Percentiles rank a stretch among this genome's conserved stretches.
These are phyloP conservation scores for Linanthus parryae DNA, from an alignment of 148 eudicot species.

Conservation along the genomic window DNA sequence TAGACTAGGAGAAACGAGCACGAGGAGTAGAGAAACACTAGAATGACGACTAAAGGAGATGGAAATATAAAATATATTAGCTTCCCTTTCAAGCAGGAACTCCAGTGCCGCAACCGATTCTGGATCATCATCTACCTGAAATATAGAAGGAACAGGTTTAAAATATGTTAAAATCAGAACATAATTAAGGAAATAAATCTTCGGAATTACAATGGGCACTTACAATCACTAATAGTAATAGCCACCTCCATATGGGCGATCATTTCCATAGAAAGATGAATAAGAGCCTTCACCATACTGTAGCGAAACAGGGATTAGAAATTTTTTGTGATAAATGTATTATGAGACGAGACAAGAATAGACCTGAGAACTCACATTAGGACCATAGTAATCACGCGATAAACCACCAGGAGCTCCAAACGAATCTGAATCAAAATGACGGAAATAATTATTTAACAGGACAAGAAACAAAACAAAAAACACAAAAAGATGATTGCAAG, in stretches of 20 bases:
- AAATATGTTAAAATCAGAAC: too few relatives aligned
- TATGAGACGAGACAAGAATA: constrained; percentile 1
- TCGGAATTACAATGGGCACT: constrained; percentile 20
- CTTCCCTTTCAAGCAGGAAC: constrained; percentile 18
- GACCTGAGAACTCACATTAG: constrained; percentile 44
- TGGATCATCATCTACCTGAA: constrained; percentile 21
- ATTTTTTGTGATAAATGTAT: background rate
- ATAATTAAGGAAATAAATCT: constrained; percentile 4
- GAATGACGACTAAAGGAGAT: too few relatives aligned
- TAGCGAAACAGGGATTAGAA: constrained; percentile 4
- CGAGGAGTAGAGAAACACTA: too few relatives aligned
- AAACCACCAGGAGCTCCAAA: constrained; percentile 41
- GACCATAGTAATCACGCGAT: constrained; percentile 60
- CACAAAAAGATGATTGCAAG: background rate
- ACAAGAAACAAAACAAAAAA: background rate
- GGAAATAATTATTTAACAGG: background rate
- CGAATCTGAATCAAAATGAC: constrained; percentile 29
- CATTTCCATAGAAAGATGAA: constrained; percentile 45
- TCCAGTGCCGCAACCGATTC: constrained; percentile 6
- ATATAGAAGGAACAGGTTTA: too few relatives aligned
- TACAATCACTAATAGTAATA: constrained; percentile 40
- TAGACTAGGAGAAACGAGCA: too few relatives aligned
- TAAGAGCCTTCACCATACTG: constrained; percentile 56
- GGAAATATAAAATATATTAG: constrained; percentile 8
- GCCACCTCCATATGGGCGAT: constrained; percentile 62